Evolutionary conservation across 2,329 filamentous ascomycete genomes (phyloP), one percentile per base, ranked within the genome.

Genomic region (Stromatinia cepivora): DNA sequence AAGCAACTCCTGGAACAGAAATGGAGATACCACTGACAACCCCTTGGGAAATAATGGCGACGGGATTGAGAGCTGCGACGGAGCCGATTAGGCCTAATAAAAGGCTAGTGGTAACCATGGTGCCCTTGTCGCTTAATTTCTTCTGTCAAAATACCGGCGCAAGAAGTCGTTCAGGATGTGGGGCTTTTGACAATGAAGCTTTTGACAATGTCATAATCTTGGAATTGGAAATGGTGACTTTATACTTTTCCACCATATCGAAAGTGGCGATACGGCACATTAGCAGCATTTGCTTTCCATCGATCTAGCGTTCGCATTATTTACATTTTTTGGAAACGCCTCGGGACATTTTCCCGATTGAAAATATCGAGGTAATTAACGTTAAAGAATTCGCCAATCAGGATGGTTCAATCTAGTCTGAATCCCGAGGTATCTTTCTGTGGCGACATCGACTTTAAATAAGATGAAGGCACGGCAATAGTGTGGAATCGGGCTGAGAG

Each of bases 31-130:
- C 66, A 6, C 13, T 20, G 36, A 69, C 20, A 25, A 45, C 42
- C 0, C 58, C 66, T 39, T 69, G 66, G 22, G 54, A 8, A n/a
- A 69, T n/a, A 11, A 45, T 22, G 1, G 52, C 66, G 11, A 34
- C n/a, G 15, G 50, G 58, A 50, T 36, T 56, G 34, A 54, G 25
- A 46, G 58, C 66, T 11, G 9, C 50, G 9, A 42, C 36, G 28
- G 28, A 45, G 25, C 48, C 11, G 4, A n/a, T 11, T 4, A 69
- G 15, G 17, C 39, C 15, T 36, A 69, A 22, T 25, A 56, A 17
- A 22, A 15, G 4, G 20, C 48, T 5, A 25, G 45, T 39, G 13
- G 34, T 3, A 25, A 48, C 17, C 48, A 53, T 42, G 6, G 8
- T 28, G 6, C 17, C 36, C 22, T 4, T 10, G 1, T 56, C 22